Conservation (phyloP, 257 asterid genomes). For the Nicotiana otophora region DNA sequence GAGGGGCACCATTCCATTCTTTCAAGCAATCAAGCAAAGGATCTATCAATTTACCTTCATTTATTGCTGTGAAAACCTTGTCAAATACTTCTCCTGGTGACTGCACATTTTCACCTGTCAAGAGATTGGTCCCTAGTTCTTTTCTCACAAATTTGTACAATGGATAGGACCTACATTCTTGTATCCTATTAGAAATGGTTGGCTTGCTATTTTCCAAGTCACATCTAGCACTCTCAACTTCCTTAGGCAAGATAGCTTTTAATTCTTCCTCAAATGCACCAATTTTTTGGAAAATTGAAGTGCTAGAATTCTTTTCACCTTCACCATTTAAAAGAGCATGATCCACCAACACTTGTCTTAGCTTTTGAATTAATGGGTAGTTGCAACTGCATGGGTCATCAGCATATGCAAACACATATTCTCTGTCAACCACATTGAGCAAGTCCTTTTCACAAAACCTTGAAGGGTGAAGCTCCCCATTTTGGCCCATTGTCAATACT, state of each 20-base stretch:
- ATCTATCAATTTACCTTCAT: conserved; percentile 18
- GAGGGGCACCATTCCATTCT: conserved; percentile 22
- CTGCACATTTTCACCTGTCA: conserved; percentile 13
- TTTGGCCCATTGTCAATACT: neutral
- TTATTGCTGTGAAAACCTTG: conserved; percentile 16
- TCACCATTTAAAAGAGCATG: neutral
- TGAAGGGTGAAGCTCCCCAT: neutral
- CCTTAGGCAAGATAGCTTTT: too few relatives aligned
- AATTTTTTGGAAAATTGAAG: too few relatives aligned
- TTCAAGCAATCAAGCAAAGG: conserved; percentile 19
- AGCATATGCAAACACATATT: neutral
- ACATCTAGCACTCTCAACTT: neutral
- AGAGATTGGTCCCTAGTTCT: neutral
- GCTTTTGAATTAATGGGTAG: neutral
- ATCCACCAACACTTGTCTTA: conserved; percentile 2
- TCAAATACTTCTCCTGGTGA: conserved; percentile 23
- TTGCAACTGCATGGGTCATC: neutral
- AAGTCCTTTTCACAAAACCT: conserved; percentile 9
- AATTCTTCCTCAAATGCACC: too few relatives aligned
- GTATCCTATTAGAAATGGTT: conserved; percentile 11
- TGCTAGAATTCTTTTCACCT: neutral
- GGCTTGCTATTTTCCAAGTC: conserved; percentile 10
- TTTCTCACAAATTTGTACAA: too few relatives aligned
- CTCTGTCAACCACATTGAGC: conserved; percentile 5
- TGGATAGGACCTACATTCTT: neutral